These are phyloP conservation scores for Ustilago loliicola DNA, from an alignment of 1,284 basidiomycete genomes.

Conservation along the genomic window DNA sequence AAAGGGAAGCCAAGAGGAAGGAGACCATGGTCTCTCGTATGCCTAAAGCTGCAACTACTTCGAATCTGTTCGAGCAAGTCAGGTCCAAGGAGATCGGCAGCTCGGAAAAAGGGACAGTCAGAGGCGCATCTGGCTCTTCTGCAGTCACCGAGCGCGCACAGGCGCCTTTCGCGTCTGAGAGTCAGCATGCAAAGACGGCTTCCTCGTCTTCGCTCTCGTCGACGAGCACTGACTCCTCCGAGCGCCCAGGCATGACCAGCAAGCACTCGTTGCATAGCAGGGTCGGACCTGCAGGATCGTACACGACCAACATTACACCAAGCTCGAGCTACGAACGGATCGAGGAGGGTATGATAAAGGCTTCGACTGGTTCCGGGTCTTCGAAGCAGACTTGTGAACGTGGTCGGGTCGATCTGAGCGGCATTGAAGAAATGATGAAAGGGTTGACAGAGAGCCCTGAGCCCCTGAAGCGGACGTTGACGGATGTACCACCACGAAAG, in stretches of 20 bases:
- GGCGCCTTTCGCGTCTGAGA: slow-evolving; percentile 9
- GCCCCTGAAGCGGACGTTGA: slow-evolving; percentile 20
- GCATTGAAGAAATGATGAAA: slow-evolving; percentile 58
- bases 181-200: slow-evolving; percentile 34
- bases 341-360: slow-evolving; percentile 17
- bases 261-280: slow-evolving; percentile 1
- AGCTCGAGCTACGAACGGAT: slow-evolving; percentile 56
- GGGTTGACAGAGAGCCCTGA: slow-evolving; percentile 43
- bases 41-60: slow-evolving; percentile 28
- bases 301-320: slow-evolving; percentile 43
- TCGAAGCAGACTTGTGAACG: slow-evolving; percentile 18
- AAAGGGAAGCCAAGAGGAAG: slow-evolving; percentile 53
- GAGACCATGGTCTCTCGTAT: slow-evolving; percentile 30
- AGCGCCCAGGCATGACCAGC: slow-evolving; percentile 7
- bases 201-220: slow-evolving; percentile 51
- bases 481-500: slow-evolving; percentile 1
- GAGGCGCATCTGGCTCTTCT: neutral
- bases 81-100: neutral
- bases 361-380: neutral
- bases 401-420: slow-evolving; percentile 39
- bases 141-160: neutral
- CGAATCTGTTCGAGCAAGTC: slow-evolving; percentile 18
- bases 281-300: neutral
- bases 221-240: slow-evolving; percentile 20
- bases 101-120: neutral